phyloP scores from a whole-genome alignment of 2,329 filamentous ascomycete species.

The Podosphaera leucotricha region DNA sequence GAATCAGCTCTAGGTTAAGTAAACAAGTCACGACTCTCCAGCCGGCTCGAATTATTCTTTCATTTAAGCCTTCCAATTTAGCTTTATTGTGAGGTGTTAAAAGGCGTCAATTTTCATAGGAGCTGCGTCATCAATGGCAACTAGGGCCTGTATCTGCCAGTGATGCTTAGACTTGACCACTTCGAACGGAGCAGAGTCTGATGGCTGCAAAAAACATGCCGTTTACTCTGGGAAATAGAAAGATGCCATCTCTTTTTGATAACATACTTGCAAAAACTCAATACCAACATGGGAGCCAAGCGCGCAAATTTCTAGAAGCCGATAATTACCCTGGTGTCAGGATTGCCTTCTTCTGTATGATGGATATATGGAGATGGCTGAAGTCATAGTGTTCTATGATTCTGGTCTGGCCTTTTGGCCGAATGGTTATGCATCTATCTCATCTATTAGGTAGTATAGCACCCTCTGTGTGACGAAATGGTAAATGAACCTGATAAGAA shows the following conservation, averaged over 20 bases:
- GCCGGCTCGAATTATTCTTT: too few relatives aligned
- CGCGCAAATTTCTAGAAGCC: neutral
- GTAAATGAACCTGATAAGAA: too few relatives aligned
- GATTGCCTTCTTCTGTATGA: neutral
- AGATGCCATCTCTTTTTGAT: neutral
- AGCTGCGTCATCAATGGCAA: neutral
- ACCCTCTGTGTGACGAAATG: too few relatives aligned
- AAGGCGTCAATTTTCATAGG: neutral
- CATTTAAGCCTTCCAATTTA: too few relatives aligned
- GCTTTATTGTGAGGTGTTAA: too few relatives aligned
- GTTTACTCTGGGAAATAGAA: constrained; percentile 6
- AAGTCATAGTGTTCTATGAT: neutral
- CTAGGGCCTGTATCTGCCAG: neutral
- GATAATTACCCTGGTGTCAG: neutral
- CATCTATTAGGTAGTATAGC: neutral
- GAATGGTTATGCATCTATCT: neutral
- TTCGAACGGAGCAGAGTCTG: constrained; percentile 10
- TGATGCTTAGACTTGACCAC: constrained; percentile 9
- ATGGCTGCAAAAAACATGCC: constrained; percentile 11
- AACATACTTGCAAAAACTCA: neutral
- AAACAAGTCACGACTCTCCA: too few relatives aligned
- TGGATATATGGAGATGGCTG: neutral
- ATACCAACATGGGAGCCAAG: neutral
- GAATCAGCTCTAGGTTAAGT: too few relatives aligned
- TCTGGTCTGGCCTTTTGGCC: neutral